Conservation (phyloP, 139 green algal genomes). For the Gonium pectorale region DNA sequence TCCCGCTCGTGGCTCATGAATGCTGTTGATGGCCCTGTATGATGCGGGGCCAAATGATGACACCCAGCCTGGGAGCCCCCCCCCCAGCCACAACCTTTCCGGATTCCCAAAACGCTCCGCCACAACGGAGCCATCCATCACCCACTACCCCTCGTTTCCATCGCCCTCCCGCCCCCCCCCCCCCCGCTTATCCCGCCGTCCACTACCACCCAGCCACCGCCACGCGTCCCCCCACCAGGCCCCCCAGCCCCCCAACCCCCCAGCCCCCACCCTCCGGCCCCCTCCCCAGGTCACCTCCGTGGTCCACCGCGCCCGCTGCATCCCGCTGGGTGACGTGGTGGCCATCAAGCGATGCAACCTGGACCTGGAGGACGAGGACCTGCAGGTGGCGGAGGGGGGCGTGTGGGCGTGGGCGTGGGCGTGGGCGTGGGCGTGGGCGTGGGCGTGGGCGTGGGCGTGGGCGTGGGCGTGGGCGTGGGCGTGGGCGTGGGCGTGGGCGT, state of each 20-base stretch:
- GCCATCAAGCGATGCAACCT: conserved; percentile 95
- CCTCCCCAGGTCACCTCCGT: conserved; percentile 35
- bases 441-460: not conserved
- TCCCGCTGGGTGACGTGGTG: conserved; percentile 79
- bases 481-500: not conserved
- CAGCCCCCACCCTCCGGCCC: not conserved
- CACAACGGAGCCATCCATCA: no score
- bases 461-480: not conserved
- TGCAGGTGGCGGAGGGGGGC: conserved; percentile 75
- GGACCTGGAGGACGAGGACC: conserved; percentile 80
- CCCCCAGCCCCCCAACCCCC: not conserved
- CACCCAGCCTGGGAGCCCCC: no score
- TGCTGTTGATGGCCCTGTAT: no score
- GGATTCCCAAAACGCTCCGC: no score
- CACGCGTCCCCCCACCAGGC: no score
- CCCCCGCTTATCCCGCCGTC: not conserved
- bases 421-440: not conserved
- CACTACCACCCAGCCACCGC: no score
- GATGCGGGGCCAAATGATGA: no score
- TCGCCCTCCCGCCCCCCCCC: no score
- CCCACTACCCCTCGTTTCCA: no score
- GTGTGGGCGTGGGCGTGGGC: not conserved
- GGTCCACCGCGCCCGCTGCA: conserved; percentile 82
- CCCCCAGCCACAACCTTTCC: no score
- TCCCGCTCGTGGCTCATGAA: no score